Evolutionary conservation across 768 basidiomycete genomes (phyloP).

Genomic region (Clavulina sp.): DNA sequence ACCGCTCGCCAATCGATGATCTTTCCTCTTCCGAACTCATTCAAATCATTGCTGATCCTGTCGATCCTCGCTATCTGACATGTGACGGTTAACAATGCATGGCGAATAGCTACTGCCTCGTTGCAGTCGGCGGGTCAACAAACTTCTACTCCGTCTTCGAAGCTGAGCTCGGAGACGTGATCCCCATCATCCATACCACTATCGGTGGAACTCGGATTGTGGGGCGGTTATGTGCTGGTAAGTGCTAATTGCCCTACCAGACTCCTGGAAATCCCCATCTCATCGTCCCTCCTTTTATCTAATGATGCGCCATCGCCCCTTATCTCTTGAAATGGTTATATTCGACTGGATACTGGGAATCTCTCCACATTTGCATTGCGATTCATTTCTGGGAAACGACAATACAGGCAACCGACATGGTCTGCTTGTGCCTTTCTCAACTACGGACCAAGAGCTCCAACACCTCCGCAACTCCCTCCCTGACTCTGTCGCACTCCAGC

Average conservation of each 20-base stretch:
- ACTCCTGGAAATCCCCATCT: not conserved
- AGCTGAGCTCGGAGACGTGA: slow-evolving; percentile 77
- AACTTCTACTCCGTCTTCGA: slow-evolving; percentile 99
- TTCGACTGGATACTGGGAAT: not conserved
- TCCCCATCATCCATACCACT: slow-evolving; percentile 91
- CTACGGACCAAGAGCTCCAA: slow-evolving; percentile 95
- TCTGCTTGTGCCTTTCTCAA: slow-evolving; percentile 85
- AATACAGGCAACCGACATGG: slow-evolving; percentile 81
- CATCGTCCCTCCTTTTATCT: not conserved
- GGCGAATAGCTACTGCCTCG: slow-evolving; percentile 68
- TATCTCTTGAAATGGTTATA: not conserved
- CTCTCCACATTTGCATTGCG: not conserved
- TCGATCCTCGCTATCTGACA: slow-evolving; percentile 2
- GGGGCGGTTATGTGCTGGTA: slow-evolving; percentile 83
- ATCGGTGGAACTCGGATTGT: slow-evolving; percentile 90
- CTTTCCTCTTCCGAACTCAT: not conserved
- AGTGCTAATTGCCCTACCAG: slow-evolving; percentile 9
- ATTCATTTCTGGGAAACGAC: not conserved
- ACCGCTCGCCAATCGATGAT: not conserved
- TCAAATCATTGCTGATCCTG: slow-evolving; percentile 3
- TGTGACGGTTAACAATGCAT: not conserved
- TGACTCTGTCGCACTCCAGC: slow-evolving; percentile 81
- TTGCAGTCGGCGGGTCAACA: slow-evolving; percentile 81
- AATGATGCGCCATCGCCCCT: not conserved
- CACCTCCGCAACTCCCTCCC: slow-evolving; percentile 93